Base-by-base conservation (phyloP, 768 basidiomycete species). In the Lentinus tigrinus region DNA sequence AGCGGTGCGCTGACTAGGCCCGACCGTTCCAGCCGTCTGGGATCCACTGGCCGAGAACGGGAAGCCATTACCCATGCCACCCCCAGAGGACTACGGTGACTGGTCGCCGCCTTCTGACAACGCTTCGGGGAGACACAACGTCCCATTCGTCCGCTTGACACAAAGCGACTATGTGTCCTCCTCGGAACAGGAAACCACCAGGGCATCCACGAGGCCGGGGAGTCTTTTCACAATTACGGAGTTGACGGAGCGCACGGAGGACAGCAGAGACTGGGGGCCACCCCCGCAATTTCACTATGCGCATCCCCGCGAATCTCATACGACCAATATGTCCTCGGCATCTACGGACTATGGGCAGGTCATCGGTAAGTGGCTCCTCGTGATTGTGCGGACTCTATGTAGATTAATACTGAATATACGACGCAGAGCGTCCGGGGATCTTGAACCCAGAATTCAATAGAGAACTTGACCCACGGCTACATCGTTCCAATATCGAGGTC, bases 211-310 rank as follows among this genome's bases (percentile, higher is more conserved):
- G n/a, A 61, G 19, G 37, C 55, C 50, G 27, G 34, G 56, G 72
- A 75, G 31, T 53, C 72, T 89, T 57, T 87, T 82, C 57, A 87
- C 85, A 4, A 91, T 91, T 58, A 77, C 81, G 23, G 89, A 91
- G 72, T 73, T 70, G 46, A 85, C 87, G 16, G 89, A 91, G 67
- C 77, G 77, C 34, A 85, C 88, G 36, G 87, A 66, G 47, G 56
- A 64, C 23, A 60, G 44, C 27, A 53, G 31, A 17, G 63, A 57
- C 26, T 61, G 61, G 61, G 57, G 31, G 23, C 48, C 61, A 8
- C 19, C 28, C 8, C 24, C 63, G 4, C 57, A 17, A 11, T 17
- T 50, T 10, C 53, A 47, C 9, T 47, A 54, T 11, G 23, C 26
- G 14, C 52, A 52, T 3, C 27, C 56, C 60, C 49, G 52, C 2